Base-by-base conservation (phyloP, 441 rosid species). In the Theobroma grandiflorum region DNA sequence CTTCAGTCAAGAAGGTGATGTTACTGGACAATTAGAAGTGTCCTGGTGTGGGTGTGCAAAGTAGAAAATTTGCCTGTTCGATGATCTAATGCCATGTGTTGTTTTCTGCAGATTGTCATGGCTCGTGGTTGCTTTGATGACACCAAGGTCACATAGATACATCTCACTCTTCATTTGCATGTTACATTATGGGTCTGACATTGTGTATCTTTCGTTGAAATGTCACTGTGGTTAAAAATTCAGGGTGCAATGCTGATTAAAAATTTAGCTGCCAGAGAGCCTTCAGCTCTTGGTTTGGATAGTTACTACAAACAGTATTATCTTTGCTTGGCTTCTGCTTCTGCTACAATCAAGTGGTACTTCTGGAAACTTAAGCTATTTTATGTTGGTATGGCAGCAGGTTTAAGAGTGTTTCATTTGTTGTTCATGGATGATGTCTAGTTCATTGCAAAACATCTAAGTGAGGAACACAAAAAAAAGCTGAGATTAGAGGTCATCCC, bases 51-150 rank as follows among this genome's bases (percentile, higher is more conserved):
- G 49, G 35, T 72, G 26, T 55, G 49, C 20, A 26, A 73, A 20
- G 7, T 47, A 26, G 71, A 70, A 78, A 61, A 78, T 37, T 79
- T 74, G 65, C 64, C 50, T 45, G 52, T 73, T 72, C 64, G 59
- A 26, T 74, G 63, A 78, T 65, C 22, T 81, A 58, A 71, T 81
- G 50, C 35, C 45, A 50, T 74, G 59, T 47, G 70, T 37, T 67
- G 73, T 68, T 82, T 79, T 82, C 68, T 86, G 74, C 85, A 97
- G 99, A 95, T 90, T 81, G 93, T 93, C 72, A 85, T 94, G 90
- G 92, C 94, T 31, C 98, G 99, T 63, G 93, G 98, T 75, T 93
- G 97, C 90, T 97, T 95, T 79, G 98, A 95, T 80, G 99, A 97
- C 84, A 97, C 99, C 64, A 94, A 95, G 99, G 99, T 95, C 81